Percentiles rank a stretch among this genome's conserved stretches.
Evolutionary conservation across 208 protist species (phyloP).

Genomic region (Naegleria gruberi): DNA sequence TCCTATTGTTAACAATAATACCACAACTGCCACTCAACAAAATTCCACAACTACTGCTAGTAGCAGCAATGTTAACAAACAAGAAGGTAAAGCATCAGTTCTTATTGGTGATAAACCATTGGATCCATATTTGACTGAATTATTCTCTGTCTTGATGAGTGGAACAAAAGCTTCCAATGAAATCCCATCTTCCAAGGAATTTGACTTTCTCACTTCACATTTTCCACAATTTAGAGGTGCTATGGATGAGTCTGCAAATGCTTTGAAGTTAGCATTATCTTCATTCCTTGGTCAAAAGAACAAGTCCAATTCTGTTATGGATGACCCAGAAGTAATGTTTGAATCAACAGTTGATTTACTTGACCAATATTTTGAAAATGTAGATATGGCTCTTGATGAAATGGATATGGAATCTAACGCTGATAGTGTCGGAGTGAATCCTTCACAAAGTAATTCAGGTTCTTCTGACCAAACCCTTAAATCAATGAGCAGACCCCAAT

Average conservation of each 20-base stretch:
- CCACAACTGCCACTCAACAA: too few relatives aligned
- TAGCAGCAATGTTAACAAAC: neutral
- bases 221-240: neutral
- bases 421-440: neutral
- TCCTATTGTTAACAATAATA: too few relatives aligned
- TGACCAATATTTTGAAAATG: constrained; percentile 4
- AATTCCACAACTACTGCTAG: too few relatives aligned
- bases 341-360: constrained; percentile 8
- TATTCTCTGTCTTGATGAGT: neutral
- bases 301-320: neutral
- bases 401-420: neutral
- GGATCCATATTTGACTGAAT: neutral
- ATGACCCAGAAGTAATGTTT: neutral
- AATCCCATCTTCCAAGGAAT: neutral
- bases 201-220: neutral
- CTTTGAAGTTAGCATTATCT: neutral
- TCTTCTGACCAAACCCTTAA: neutral
- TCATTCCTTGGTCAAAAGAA: neutral
- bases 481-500: constrained; percentile 1
- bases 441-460: neutral
- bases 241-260: neutral
- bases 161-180: neutral
- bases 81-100: too few relatives aligned
- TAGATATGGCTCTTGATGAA: constrained; percentile 6
- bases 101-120: neutral